Evolutionary conservation across 371 early-diverging fungal species (phyloP), one percentile per base, ranked within the genome.

Genomic region (Coemansia linderi): DNA sequence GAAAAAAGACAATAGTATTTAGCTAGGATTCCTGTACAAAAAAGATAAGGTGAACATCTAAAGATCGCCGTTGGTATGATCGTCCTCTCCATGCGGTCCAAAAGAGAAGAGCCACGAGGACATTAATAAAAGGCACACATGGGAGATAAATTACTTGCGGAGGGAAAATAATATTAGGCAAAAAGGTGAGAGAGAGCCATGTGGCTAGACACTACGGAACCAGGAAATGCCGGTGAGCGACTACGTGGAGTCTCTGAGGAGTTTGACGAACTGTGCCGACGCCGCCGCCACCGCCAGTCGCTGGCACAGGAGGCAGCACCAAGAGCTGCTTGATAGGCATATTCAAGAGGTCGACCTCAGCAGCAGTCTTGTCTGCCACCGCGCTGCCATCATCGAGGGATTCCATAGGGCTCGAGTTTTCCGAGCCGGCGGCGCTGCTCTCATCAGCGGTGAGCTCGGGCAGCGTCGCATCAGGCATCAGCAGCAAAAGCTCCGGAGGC

Each of bases 371-470:
- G 19, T 54, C 29, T 8, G 56, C 19, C 36, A 33, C 13, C 13
- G 17, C 2, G 41, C 10, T 22, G 13, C 52, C 52, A 4, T 36
- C 64, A n/a, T 40, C 41, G 3, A 10, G 10, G 50, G 27, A 44
- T 3, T 64, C 73, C 22, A 60, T 37, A 1, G 75, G 63, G n/a
- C 65, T 68, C 4, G 68, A 43, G 63, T 74, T 63, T 22, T 72
- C 76, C 22, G 73, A 72, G 19, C 61, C 24, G 41, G 69, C 61
- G 22, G 61, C 58, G 31, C 69, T 69, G 13, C 52, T 52, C 52
- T 52, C 52, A 24, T 52, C 52, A 10, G 52, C 52, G 12, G 59
- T 58, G 15, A 58, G 70, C 50, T 39, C 58, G 1, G 63, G 59
- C 41, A 68, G 31, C 10, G 22, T 58, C 36, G 17, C 22, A 9